Evolutionary conservation across 1,139 yeast species (phyloP).

Genomic region (Blastobotrys raffinosifermentans): DNA sequence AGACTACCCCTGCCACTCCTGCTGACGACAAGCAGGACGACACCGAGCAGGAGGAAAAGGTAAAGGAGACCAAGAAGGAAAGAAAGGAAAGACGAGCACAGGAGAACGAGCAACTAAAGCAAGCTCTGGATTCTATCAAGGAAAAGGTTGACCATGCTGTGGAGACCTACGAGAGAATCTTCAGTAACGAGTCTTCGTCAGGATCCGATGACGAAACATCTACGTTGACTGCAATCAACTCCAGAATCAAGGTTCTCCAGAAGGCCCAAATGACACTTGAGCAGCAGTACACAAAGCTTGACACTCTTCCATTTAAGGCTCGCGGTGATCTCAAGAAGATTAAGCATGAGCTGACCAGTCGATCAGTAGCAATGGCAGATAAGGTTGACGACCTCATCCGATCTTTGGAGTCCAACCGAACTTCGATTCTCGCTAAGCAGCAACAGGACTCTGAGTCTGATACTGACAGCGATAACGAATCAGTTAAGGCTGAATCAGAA

Average conservation of each 20-base stretch:
- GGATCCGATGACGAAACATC: constrained; percentile 12
- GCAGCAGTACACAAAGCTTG: constrained; percentile 21
- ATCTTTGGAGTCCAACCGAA: constrained; percentile 15
- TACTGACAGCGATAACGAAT: constrained; percentile 5
- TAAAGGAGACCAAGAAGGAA: constrained; percentile 18
- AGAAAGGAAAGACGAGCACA: constrained; percentile 10
- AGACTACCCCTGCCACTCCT: background rate
- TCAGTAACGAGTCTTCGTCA: constrained; percentile 2
- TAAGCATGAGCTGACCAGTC: constrained; percentile 21
- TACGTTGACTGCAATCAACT: constrained; percentile 13
- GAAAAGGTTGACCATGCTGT: constrained; percentile 16
- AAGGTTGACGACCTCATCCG: constrained; percentile 23
- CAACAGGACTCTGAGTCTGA: constrained; percentile 9
- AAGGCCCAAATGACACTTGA: constrained; percentile 22
- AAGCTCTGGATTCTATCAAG: constrained; percentile 10
- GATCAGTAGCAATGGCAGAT: constrained; percentile 22
- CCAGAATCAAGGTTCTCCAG: constrained; percentile 24
- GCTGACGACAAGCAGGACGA: constrained; percentile 12
- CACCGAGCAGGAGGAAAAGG: constrained; percentile 20
- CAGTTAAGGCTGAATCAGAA: constrained; percentile 5
- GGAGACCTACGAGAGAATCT: constrained; percentile 21
- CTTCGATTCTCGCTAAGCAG: constrained; percentile 9
- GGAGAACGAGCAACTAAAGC: background rate
- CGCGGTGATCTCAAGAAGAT: constrained; percentile 14
- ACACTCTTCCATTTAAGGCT: constrained; percentile 15